Base-by-base conservation (phyloP, 2,329 filamentous ascomycete species). In the Trichoderma brevicompactum region DNA sequence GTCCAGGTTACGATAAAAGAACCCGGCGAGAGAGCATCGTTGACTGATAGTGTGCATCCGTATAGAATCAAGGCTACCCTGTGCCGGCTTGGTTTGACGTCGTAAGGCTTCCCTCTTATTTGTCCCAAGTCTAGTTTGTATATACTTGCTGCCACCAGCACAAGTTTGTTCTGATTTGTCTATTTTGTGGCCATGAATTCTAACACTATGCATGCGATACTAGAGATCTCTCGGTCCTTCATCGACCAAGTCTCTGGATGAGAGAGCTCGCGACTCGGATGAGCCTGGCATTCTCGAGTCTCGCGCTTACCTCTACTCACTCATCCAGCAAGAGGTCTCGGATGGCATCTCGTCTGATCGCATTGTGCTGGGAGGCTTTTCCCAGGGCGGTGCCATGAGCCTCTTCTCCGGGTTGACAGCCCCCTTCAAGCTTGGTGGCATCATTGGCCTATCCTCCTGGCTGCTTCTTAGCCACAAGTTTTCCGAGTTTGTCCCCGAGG, bases 21-120 rank as follows among this genome's bases (percentile, higher is more conserved):
- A 3, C 7, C 15, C 2, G n/a, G 2, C 12, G 40, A 15, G 10
- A 15, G 10, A 43, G 5, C n/a, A 15, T 13, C 15, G 12, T 43
- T n/a, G 40, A 10, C 40, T 43, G 40, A 15, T 15, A n/a, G 12
- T 13, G 40, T n/a, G 19, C 43, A 40, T 38, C n/a, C 5, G 36
- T 10, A 49, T 69, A 92, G 89, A 93, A 93, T 75, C 82, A 83
- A 68, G 91, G 92, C 62, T 89, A 90, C 84, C 75, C 78, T 32
- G 96, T 97, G 92, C 92, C 93, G 1, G 93, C 89, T 28, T 95
- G 92, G 92, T 95, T 92, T 76, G 91, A 95, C 72, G 89, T 95
- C 75, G 87, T 90, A 79, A 68, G 78, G 72, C 8, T 17, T 2
- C n/a, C 38, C 4, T 8, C 10, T 13, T 38, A 5, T 56, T 38